A percentile compares a stretch with the other conserved stretches of the same genome.
Conservation (phyloP, 2,329 filamentous ascomycete species). For the Neofusicoccum laricinum region DNA sequence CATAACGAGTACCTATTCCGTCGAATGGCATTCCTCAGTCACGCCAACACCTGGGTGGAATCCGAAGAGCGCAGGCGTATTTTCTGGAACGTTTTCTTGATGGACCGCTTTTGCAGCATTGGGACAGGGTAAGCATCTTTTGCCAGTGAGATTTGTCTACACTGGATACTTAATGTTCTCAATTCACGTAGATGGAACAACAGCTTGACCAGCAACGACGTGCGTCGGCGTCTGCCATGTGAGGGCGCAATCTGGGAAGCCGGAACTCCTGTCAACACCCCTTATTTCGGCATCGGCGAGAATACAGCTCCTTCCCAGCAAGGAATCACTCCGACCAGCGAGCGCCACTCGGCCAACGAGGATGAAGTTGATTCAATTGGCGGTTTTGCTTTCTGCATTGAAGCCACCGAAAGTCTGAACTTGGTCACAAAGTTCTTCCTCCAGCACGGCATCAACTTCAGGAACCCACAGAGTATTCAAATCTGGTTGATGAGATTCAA, state of each 20-base stretch:
- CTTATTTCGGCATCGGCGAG: constrained; percentile 42
- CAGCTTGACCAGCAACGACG: constrained; percentile 33
- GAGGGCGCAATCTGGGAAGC: constrained; percentile 34
- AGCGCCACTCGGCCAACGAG: constrained; percentile 25
- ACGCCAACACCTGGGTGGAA: constrained; percentile 31
- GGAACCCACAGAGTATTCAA: constrained; percentile 27
- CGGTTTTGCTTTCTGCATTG: constrained; percentile 30
- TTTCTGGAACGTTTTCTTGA: constrained; percentile 39
- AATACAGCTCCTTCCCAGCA: constrained; percentile 22
- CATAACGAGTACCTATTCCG: constrained; percentile 31
- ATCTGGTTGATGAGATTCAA: constrained; percentile 35
- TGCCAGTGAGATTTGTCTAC: not conserved
- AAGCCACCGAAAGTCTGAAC: constrained; percentile 35
- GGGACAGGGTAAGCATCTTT: constrained; percentile 21
- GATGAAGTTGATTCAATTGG: constrained; percentile 26
- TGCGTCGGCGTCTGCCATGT: constrained; percentile 34
- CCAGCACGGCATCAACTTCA: constrained; percentile 30
- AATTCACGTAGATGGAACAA: constrained; percentile 30
- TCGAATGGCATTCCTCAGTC: constrained; percentile 35
- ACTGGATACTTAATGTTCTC: not conserved
- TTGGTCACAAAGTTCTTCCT: constrained; percentile 37
- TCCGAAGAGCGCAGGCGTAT: constrained; percentile 36
- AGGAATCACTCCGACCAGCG: constrained; percentile 20
- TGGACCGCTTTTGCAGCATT: constrained; percentile 38
- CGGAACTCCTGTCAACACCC: constrained; percentile 28